A percentile compares a stretch with the other conserved stretches of the same genome.
These are phyloP conservation scores for Cercospora zeina DNA, from an alignment of 2,329 filamentous ascomycete genomes.

Conservation along the genomic window DNA sequence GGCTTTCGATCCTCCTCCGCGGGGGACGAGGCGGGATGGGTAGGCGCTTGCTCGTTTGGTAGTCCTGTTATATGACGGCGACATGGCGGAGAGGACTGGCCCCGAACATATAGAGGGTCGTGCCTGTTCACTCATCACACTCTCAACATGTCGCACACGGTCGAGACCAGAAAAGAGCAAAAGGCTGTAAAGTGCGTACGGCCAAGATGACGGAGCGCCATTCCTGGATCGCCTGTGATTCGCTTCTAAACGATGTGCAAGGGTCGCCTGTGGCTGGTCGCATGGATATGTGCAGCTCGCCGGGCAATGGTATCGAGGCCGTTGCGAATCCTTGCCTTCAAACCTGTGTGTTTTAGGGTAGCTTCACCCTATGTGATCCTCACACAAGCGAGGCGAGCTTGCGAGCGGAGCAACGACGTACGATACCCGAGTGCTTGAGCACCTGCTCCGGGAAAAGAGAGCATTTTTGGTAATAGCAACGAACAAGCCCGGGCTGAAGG, in stretches of 20 bases:
- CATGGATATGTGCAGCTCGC: background rate
- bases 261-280: constrained; percentile 1
- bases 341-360: no score
- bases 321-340: no score
- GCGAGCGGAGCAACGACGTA: no score
- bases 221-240: background rate
- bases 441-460: no score
- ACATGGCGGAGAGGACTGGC: background rate
- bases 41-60: background rate
- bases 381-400: no score
- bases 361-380: no score
- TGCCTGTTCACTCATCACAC: background rate
- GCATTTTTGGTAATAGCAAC: no score
- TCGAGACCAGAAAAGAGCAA: background rate
- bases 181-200: background rate
- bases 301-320: no score
- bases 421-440: no score
- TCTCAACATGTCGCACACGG: background rate
- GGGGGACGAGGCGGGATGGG: background rate
- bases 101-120: background rate
- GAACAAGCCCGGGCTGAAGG: no score
- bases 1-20: no score
- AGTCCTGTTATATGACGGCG: background rate
- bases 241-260: constrained; percentile 8
- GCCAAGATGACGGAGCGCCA: background rate